A percentile compares a stretch with the other conserved stretches of the same genome.
These are phyloP conservation scores for Didymella pomorum DNA, from an alignment of 2,329 filamentous ascomycete species.

Conservation along the genomic window DNA sequence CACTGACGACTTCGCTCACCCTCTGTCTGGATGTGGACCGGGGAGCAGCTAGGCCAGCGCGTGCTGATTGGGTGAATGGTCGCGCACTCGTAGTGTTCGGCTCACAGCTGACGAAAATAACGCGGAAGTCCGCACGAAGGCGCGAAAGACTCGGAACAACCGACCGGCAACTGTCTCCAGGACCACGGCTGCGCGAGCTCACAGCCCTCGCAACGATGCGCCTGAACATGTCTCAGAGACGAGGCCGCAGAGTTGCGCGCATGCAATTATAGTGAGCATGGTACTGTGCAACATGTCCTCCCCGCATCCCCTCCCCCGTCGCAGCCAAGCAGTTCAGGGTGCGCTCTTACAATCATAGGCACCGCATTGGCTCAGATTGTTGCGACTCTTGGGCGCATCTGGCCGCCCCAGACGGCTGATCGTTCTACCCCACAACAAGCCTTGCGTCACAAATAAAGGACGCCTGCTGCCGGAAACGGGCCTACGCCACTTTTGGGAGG, in stretches of 20 bases:
- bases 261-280: constrained; percentile 2
- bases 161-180: constrained; percentile 29
- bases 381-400: constrained; percentile 18
- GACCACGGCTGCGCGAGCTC: constrained; percentile 16
- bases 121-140: constrained; percentile 31
- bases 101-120: constrained; percentile 41
- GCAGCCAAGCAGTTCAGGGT: constrained; percentile 18
- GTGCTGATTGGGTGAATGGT: constrained; percentile 37
- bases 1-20: constrained; percentile 41
- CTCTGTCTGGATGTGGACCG: constrained; percentile 35
- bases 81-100: constrained; percentile 32
- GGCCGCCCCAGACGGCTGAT: constrained; percentile 25
- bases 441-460: constrained; percentile 25
- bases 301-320: constrained; percentile 8
- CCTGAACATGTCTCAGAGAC: constrained; percentile 18
- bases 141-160: constrained; percentile 32
- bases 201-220: constrained; percentile 10
- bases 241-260: constrained; percentile 2
- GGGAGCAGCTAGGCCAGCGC: constrained; percentile 30
- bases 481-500: constrained; percentile 22
- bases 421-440: constrained; percentile 23
- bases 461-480: constrained; percentile 28
- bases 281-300: constrained; percentile 13
- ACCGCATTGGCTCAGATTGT: constrained; percentile 20
- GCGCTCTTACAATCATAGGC: constrained; percentile 16